Evolutionary conservation across 163 green algal species (phyloP), one percentile per base, ranked within the genome.

Genomic region (Scenedesmus sp.): DNA sequence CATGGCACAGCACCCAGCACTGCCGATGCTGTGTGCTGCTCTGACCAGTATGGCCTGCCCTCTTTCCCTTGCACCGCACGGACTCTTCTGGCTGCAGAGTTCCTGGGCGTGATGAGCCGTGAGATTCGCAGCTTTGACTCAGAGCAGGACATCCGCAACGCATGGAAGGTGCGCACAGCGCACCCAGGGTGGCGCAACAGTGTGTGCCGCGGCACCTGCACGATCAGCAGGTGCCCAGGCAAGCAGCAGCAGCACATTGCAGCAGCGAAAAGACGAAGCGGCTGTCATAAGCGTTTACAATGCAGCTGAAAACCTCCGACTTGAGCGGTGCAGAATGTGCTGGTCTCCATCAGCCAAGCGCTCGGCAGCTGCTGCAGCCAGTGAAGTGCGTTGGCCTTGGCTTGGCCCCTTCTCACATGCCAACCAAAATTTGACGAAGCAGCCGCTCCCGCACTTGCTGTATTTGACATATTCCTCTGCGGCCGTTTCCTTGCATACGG

Each of bases 41-140:
- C 51, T 49, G 73, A 20, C 37, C 22, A 35, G 73, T 33, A 83
- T 33, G 73, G 22, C 35, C 16, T 35, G 37, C 72, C 12, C 6
- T 15, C 16, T 81, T 81, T 33, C 49, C 16, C 35, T 81, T 46
- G 37, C 37, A 51, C 70, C 43, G 72, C 72, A n/a, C n/a, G 13
- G n/a, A 15, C 72, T n/a, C 40, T 83, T 2, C 13, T 16, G 70
- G 24, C 56, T 80, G 72, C 87, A 88, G 91, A 92, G 78, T 92
- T 93, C 73, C 61, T 92, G 51, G 81, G 65, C 3, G 91, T 95
- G 18, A 95, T 96, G 93, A 61, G 72, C 0, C 84, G 89, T 3
- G 93, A 95, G 51, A 95, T 96, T 40, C 92, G 93, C 37, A 92
- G 94, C 49, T 96, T 94, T 81, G 93, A 96, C 92, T 96, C 93